Conservation (phyloP, 345 rosid species). For the Eucalyptus cloeziana region DNA sequence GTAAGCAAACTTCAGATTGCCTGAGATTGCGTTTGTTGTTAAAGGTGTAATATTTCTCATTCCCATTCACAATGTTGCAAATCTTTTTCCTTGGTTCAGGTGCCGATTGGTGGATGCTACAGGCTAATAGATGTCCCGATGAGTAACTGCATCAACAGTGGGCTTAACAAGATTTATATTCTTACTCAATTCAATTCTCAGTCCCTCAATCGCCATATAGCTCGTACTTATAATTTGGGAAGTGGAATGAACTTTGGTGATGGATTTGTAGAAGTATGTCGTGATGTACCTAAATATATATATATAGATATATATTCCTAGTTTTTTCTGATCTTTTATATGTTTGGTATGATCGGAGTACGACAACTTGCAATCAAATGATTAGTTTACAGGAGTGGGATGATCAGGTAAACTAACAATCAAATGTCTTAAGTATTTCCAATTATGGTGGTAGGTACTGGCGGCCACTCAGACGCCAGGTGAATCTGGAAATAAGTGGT, state of each 20-base stretch:
- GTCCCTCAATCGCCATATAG: constrained; percentile 71
- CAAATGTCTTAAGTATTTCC: background rate
- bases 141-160: constrained; percentile 89
- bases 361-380: background rate
- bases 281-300: background rate
- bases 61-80: background rate
- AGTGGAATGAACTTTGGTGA: constrained; percentile 62
- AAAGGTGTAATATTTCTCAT: background rate
- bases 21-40: background rate
- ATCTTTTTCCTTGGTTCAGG: constrained; percentile 19
- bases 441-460: constrained; percentile 30
- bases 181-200: constrained; percentile 90
- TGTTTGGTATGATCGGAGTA: background rate
- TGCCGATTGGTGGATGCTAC: constrained; percentile 78
- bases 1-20: constrained; percentile 21
- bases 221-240: constrained; percentile 57
- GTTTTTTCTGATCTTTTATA: background rate
- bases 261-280: constrained; percentile 71
- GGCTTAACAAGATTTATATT: constrained; percentile 74
- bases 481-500: constrained; percentile 78
- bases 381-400: background rate
- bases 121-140: constrained; percentile 78
- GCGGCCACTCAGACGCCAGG: constrained; percentile 93
- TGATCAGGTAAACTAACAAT: background rate
- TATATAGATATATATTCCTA: background rate